Base-by-base conservation (phyloP, 306 rosid species). In the Cicer cuneatum region DNA sequence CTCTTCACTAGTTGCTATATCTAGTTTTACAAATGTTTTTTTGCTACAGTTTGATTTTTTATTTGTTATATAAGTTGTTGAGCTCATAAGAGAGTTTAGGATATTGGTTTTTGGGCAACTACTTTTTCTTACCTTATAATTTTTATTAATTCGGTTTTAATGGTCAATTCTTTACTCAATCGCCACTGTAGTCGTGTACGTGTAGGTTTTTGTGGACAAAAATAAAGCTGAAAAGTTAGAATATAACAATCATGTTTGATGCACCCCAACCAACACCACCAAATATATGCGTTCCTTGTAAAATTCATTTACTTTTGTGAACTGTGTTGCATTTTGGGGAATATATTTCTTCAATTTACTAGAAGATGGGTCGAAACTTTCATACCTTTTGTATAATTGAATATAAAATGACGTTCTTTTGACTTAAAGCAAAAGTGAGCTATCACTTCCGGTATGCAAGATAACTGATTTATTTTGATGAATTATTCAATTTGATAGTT, bases 161-260 rank as follows among this genome's bases (percentile, higher is more conserved):
- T 5, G 45, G 40, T 57, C 61, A 52, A 33, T 63, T 81, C 81
- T 75, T 80, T 74, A 80, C 61, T 80, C 76, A 40, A 5, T 72
- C 40, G 70, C 5, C 13, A 79, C 64, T 21, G 18, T 53, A 62
- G 78, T 16, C 53, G 81, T 66, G 47, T 7, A 79, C 67, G 73
- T 66, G 66, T 66, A 5, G 37, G 63, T 59, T 19, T 53, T 68
- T 29, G 59, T 72, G 49, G 21, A 16, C 33, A 53, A 73, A 73
- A 46, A 19, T 16, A 7, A 58, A 61, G 8, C 15, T 59, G 58
- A 58, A 59, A 46, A 58, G 45, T 8, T 13, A 56, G 66, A 71
- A 54, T 39, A 54, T 57, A 18, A 71, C 10, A 12, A 57, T 14
- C 14, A 8, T 72, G 29, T 58, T 41, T 15, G 45, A 43, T 8